These are phyloP conservation scores for Ramicandelaber brevisporus DNA, from an alignment of 192 early-diverging fungal genomes.

Conservation along the genomic window DNA sequence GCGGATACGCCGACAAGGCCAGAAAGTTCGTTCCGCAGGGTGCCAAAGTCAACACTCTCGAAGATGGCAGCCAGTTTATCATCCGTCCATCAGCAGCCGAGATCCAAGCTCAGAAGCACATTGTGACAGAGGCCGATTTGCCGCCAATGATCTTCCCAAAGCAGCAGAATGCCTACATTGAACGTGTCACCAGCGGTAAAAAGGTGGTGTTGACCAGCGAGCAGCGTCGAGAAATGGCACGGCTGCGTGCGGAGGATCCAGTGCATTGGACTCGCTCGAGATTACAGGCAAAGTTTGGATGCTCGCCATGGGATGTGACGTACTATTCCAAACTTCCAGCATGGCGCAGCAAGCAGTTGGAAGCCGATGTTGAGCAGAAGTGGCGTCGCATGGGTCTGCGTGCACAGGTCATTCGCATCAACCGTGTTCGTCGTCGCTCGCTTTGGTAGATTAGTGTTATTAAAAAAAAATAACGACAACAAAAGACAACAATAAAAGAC, in stretches of 20 bases:
- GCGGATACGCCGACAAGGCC: neutral
- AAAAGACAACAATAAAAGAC: too few relatives aligned
- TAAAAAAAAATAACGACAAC: too few relatives aligned
- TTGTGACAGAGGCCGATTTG: conserved; percentile 14
- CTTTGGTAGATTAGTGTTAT: conserved; percentile 15
- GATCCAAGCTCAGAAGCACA: too few relatives aligned
- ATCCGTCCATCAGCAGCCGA: conserved; percentile 12
- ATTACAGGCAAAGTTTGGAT: conserved; percentile 16
- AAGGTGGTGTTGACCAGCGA: conserved; percentile 12
- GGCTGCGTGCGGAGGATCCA: conserved; percentile 18
- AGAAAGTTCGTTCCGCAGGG: neutral
- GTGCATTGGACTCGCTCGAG: conserved; percentile 16
- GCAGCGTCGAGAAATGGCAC: conserved; percentile 6
- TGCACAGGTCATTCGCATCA: conserved; percentile 16
- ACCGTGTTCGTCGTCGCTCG: conserved; percentile 17
- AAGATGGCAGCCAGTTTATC: conserved; percentile 20
- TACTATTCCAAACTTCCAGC: conserved; percentile 9
- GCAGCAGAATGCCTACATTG: conserved; percentile 3
- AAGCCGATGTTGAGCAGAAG: conserved; percentile 10
- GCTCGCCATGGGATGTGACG: conserved; percentile 9
- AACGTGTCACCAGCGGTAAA: conserved; percentile 3
- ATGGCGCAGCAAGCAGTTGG: conserved; percentile 14
- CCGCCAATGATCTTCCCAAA: conserved; percentile 9
- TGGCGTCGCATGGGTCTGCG: conserved; percentile 18
- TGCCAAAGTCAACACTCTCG: conserved; percentile 11